Conservation (phyloP, 148 eudicot genomes). For the Nepenthes gracilis region DNA sequence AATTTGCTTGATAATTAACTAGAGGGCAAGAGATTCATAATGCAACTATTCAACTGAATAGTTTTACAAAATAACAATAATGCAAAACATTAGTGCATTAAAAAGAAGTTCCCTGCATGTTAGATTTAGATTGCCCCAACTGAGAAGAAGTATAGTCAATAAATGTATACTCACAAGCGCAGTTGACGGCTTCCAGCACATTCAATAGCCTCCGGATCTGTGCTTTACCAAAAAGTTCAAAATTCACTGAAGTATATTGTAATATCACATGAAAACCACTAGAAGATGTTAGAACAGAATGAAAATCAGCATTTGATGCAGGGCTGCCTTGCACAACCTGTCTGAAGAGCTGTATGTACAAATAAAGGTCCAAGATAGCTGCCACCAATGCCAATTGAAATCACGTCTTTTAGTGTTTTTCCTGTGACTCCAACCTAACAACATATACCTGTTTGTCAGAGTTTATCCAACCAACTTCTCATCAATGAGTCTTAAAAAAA, state of each 20-base stretch:
- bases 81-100: neutral
- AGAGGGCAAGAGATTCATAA: no score
- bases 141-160: neutral
- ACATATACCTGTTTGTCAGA: neutral
- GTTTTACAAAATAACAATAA: no score
- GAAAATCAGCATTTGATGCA: neutral
- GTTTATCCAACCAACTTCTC: constrained; percentile 1
- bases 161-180: constrained; percentile 72
- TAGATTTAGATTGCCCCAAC: constrained; percentile 2
- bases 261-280: neutral
- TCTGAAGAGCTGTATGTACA: constrained; percentile 98
- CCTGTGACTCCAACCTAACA: constrained; percentile 91
- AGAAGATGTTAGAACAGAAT: neutral
- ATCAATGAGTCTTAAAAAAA: neutral
- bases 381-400: constrained; percentile 93
- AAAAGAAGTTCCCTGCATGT: neutral
- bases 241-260: neutral
- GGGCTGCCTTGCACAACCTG: constrained; percentile 39
- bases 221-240: neutral
- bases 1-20: no score
- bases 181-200: constrained; percentile 84
- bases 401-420: constrained; percentile 61
- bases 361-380: constrained; percentile 96
- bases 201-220: constrained; percentile 72
- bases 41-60: no score